phyloP scores from a whole-genome alignment of 2,329 filamentous ascomycete genomes.

The Cladophialophora yegresii region DNA sequence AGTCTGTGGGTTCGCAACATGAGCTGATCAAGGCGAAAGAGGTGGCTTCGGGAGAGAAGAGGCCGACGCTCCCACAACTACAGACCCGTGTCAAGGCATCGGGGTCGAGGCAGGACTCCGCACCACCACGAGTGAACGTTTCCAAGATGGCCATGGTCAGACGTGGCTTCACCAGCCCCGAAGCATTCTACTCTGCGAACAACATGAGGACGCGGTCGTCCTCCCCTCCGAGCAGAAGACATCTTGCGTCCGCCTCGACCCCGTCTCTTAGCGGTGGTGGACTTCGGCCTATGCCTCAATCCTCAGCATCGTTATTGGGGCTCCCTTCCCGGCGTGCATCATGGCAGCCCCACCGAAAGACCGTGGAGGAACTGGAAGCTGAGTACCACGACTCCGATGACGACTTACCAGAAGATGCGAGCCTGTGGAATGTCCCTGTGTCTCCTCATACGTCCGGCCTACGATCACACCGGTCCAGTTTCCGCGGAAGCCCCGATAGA shows the following conservation, averaged over 20 bases:
- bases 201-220: conserved; percentile 30
- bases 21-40: conserved; percentile 28
- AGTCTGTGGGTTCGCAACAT: conserved; percentile 39
- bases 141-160: conserved; percentile 20
- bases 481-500: conserved; percentile 47
- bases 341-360: conserved; percentile 50
- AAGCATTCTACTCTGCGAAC: conserved; percentile 20
- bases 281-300: conserved; percentile 30
- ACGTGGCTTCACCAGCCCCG: conserved; percentile 27
- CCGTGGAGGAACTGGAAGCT: conserved; percentile 52
- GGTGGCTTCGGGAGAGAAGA: conserved; percentile 9
- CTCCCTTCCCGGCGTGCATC: conserved; percentile 41
- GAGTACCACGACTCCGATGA: conserved; percentile 56
- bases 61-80: conserved; percentile 24
- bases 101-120: conserved; percentile 16
- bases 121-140: conserved; percentile 5
- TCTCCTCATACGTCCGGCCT: conserved; percentile 49
- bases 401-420: conserved; percentile 54
- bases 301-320: conserved; percentile 27
- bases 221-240: conserved; percentile 28
- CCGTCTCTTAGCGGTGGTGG: conserved; percentile 23
- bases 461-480: conserved; percentile 43
- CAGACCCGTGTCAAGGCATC: conserved; percentile 22
- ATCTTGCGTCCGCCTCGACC: conserved; percentile 19
- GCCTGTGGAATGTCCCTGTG: conserved; percentile 54